Evolutionary conservation across 1,284 basidiomycete genomes (phyloP).

Genomic region (Jaminaea rosea): DNA sequence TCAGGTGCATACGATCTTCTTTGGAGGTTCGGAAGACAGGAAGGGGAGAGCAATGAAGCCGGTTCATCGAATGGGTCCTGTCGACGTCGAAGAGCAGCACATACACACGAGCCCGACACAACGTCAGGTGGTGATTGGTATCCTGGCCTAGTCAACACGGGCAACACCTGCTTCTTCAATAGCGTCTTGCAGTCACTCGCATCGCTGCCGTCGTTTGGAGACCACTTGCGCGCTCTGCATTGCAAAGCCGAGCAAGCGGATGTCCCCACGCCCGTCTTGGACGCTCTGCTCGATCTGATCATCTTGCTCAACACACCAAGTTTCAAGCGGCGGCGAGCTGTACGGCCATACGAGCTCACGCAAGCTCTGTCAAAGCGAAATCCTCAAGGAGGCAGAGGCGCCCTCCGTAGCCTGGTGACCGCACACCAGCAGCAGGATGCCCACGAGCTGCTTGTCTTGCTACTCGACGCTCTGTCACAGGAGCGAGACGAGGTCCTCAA

Average conservation of each 20-base stretch:
- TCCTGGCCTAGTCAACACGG: constrained; percentile 37
- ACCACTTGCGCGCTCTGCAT: constrained; percentile 19
- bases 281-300: constrained; percentile 32
- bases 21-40: no score
- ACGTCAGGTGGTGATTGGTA: no score
- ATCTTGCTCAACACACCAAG: constrained; percentile 22
- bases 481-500: constrained; percentile 23
- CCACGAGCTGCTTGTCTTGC: constrained; percentile 41
- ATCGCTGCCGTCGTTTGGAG: constrained; percentile 14
- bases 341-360: constrained; percentile 27
- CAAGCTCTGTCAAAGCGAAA: constrained; percentile 22
- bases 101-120: no score
- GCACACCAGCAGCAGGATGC: constrained; percentile 47
- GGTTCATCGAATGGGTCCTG: no score
- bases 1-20: no score
- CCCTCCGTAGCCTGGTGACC: constrained; percentile 28
- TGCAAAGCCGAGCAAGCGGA: constrained; percentile 31
- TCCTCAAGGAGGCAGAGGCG: constrained; percentile 21
- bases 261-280: constrained; percentile 37
- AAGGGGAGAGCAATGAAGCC: no score
- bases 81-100: no score
- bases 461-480: constrained; percentile 32
- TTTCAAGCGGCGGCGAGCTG: not conserved
- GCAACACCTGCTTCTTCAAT: constrained; percentile 46
- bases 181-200: constrained; percentile 38